Conservation (phyloP, 2,329 filamentous ascomycete genomes). For the Beauveria medogensis region DNA sequence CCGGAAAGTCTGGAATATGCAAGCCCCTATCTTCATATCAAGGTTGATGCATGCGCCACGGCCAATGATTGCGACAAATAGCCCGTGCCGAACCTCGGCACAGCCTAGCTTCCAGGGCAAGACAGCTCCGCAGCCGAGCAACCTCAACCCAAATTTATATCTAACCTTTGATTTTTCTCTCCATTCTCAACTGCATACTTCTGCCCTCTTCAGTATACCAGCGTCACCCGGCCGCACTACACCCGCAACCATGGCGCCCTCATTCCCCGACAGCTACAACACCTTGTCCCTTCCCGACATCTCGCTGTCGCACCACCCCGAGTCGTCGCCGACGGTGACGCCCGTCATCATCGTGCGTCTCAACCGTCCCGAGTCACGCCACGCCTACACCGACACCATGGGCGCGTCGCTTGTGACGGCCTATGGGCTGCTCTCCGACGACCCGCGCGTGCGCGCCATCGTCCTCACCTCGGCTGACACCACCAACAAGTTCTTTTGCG, state of each 20-base stretch:
- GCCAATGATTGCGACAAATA: background rate
- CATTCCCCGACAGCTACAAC: conserved; percentile 31
- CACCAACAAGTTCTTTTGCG: conserved; percentile 45
- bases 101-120: background rate
- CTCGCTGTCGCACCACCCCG: conserved; percentile 40
- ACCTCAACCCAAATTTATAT: background rate
- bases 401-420: conserved; percentile 49
- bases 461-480: conserved; percentile 46
- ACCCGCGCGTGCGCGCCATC: conserved; percentile 46
- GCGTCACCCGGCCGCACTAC: background rate
- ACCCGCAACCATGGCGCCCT: conserved; percentile 15
- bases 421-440: conserved; percentile 41
- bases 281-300: conserved; percentile 35
- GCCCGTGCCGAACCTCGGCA: conserved; percentile 7
- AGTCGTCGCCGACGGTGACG: conserved; percentile 45
- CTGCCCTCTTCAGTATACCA: background rate
- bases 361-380: conserved; percentile 56
- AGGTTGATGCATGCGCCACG: background rate
- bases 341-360: conserved; percentile 56
- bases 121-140: background rate
- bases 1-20: background rate
- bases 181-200: background rate
- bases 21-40: background rate
- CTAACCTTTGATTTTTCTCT: background rate
- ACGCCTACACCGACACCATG: conserved; percentile 63